These are phyloP conservation scores for Aspergillus ustus DNA, from an alignment of 2,329 filamentous ascomycete genomes.

Conservation along the genomic window DNA sequence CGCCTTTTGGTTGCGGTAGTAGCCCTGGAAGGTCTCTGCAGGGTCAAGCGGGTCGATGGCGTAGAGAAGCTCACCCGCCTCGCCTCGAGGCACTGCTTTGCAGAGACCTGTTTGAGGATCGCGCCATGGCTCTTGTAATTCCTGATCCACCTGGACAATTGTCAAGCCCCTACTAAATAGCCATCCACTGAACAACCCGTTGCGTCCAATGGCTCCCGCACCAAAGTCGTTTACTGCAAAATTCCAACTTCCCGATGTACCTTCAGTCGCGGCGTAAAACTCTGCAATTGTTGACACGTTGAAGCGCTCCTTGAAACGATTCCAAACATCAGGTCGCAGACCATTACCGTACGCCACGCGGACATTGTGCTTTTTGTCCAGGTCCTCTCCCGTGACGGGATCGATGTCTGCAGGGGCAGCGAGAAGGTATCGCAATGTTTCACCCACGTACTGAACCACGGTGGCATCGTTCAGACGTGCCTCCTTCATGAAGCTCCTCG, in stretches of 20 bases:
- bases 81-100: constrained; percentile 59
- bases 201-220: constrained; percentile 77
- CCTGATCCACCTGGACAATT: constrained; percentile 72
- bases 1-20: constrained; percentile 74
- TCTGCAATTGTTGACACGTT: constrained; percentile 74
- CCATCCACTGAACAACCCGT: constrained; percentile 64
- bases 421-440: constrained; percentile 82
- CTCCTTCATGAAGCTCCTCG: constrained; percentile 75
- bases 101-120: constrained; percentile 73
- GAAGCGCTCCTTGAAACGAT: constrained; percentile 79
- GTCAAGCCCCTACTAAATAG: constrained; percentile 58
- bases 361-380: constrained; percentile 76
- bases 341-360: constrained; percentile 82
- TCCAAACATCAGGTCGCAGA: constrained; percentile 83
- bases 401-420: constrained; percentile 67
- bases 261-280: constrained; percentile 82
- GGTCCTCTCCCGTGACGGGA: constrained; percentile 65
- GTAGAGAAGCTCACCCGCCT: constrained; percentile 77
- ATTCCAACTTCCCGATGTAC: constrained; percentile 72
- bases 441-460: constrained; percentile 84
- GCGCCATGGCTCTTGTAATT: constrained; percentile 69
- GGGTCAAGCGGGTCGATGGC: constrained; percentile 69
- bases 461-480: constrained; percentile 73
- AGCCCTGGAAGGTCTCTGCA: constrained; percentile 74
- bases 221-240: constrained; percentile 72